Evolutionary conservation across 768 basidiomycete species (phyloP).

Genomic region (Tulasnella sp.): DNA sequence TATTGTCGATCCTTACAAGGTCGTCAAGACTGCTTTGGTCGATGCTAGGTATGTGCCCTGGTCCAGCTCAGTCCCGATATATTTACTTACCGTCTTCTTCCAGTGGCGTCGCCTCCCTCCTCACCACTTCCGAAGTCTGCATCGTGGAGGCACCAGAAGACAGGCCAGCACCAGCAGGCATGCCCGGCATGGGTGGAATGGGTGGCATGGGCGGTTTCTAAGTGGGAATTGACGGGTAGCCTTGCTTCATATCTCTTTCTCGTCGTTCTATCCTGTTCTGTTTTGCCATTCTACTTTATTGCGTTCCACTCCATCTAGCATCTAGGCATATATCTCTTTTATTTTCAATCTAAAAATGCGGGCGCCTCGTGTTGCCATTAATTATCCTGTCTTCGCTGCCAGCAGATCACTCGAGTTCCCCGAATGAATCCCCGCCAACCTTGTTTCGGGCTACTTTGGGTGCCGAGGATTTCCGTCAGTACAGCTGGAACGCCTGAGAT

Average conservation of each 20-base stretch:
- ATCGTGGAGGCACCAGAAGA: slow-evolving; percentile 82
- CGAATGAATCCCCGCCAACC: too few species aligned
- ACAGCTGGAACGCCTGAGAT: too few species aligned
- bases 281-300: background rate
- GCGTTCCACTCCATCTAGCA: background rate
- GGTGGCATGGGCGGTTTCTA: slow-evolving; percentile 33
- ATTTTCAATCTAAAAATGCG: background rate
- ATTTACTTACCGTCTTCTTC: background rate
- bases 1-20: slow-evolving; percentile 94
- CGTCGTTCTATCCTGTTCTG: background rate
- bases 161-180: slow-evolving; percentile 44
- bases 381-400: too few species aligned
- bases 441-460: too few species aligned
- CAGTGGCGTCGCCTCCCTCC: slow-evolving; percentile 79
- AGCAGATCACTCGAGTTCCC: too few species aligned
- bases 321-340: background rate
- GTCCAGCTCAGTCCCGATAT: background rate
- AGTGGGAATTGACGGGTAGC: slow-evolving; percentile 10
- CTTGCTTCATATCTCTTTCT: background rate
- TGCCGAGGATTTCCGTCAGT: too few species aligned
- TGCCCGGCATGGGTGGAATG: slow-evolving; percentile 50
- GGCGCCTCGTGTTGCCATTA: too few species aligned
- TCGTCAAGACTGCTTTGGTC: slow-evolving; percentile 57
- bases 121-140: slow-evolving; percentile 88
- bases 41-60: slow-evolving; percentile 43